Evolutionary conservation across 2,329 filamentous ascomycete genomes (phyloP).

Genomic region (Penicillium sp.): DNA sequence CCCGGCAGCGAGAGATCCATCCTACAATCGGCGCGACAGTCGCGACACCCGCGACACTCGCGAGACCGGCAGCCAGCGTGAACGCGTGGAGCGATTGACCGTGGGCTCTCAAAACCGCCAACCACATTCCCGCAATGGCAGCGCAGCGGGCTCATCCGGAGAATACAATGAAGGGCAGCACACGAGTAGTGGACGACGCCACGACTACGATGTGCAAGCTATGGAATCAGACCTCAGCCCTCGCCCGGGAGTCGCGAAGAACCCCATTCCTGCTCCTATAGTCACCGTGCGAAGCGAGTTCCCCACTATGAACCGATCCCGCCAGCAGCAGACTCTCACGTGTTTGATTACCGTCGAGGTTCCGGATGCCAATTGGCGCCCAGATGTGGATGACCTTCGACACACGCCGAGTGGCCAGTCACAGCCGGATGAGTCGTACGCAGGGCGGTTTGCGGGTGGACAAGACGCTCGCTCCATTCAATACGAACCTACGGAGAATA

Average conservation of each 20-base stretch:
- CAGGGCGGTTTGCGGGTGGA: conserved; percentile 42
- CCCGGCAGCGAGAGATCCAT: conserved; percentile 5
- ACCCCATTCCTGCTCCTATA: conserved; percentile 84
- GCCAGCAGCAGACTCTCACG: conserved; percentile 91
- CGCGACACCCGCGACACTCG: conserved; percentile 47
- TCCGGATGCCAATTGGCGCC: conserved; percentile 85
- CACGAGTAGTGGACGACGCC: conserved; percentile 67
- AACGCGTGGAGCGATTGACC: conserved; percentile 50
- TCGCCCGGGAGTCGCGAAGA: conserved; percentile 67
- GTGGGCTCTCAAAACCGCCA: conserved; percentile 36
- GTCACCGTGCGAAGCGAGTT: conserved; percentile 98
- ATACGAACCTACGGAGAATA: conserved; percentile 72
- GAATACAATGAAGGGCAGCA: conserved; percentile 79
- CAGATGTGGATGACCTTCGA: conserved; percentile 77
- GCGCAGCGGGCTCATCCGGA: conserved; percentile 71
- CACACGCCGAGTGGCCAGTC: conserved; percentile 54
- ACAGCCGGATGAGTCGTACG: conserved; percentile 57
- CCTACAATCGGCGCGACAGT: conserved; percentile 40
- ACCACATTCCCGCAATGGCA: conserved; percentile 74
- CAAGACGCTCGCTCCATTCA: conserved; percentile 62
- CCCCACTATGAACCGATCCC: conserved; percentile 85
- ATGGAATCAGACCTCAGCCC: conserved; percentile 86
- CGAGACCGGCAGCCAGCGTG: conserved; percentile 43
- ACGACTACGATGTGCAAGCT: conserved; percentile 94
- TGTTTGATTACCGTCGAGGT: conserved; percentile 95